Evolutionary conservation across 2,329 filamentous ascomycete species (phyloP).

Genomic region (Cryoendolithus antarcticus): DNA sequence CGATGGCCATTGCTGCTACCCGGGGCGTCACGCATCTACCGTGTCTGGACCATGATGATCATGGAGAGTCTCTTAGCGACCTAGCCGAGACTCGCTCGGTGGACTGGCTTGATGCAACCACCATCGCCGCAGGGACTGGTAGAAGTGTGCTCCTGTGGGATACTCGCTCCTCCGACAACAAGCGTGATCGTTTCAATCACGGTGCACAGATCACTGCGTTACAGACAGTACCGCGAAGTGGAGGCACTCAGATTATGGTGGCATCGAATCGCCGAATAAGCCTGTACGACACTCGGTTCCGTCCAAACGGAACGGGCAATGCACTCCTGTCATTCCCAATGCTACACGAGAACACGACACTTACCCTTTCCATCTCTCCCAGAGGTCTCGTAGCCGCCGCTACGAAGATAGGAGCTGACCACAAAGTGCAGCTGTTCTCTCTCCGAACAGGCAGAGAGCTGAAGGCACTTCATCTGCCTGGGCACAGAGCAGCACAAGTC

Average conservation of each 20-base stretch:
- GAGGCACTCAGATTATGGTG: conserved; percentile 8
- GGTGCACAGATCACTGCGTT: conserved; percentile 8
- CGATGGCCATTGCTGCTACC: no score
- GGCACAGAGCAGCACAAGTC: not conserved
- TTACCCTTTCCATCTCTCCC: conserved; percentile 9
- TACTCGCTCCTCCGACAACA: conserved; percentile 3
- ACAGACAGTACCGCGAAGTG: conserved; percentile 1
- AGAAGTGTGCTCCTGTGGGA: conserved; percentile 22
- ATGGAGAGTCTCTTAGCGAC: no score
- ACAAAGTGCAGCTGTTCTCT: conserved; percentile 14
- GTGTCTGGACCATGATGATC: no score
- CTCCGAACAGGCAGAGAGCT: conserved; percentile 10
- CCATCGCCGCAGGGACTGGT: conserved; percentile 22
- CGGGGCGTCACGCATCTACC: no score
- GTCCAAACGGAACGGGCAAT: no score
- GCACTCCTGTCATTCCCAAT: conserved; percentile 4
- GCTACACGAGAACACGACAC: conserved; percentile 9
- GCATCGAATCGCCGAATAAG: conserved; percentile 8
- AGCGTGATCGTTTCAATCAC: no score
- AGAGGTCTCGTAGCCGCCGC: conserved; percentile 10
- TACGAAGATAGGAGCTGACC: conserved; percentile 1
- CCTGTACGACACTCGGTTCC: conserved; percentile 11
- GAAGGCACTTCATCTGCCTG: conserved; percentile 6
- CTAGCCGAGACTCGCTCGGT: not conserved
- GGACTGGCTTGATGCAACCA: conserved; percentile 21